Evolutionary conservation across 2,329 filamentous ascomycete species (phyloP).

Genomic region (Diaporthe caulivora): DNA sequence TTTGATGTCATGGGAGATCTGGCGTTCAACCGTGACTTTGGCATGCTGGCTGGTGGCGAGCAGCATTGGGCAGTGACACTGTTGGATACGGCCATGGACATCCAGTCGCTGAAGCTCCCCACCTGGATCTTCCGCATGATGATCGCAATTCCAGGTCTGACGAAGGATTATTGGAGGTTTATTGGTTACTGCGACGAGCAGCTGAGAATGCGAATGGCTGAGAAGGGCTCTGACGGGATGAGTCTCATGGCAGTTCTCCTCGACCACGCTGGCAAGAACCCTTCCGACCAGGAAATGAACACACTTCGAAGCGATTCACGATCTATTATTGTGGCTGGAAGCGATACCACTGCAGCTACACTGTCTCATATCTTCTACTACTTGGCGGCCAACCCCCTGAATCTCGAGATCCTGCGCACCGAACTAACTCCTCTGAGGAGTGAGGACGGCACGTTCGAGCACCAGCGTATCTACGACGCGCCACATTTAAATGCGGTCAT

Average conservation of each 20-base stretch:
- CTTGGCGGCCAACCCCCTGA: not conserved
- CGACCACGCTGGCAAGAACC: conserved; percentile 20
- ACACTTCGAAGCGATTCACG: conserved; percentile 30
- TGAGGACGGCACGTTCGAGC: conserved; percentile 10
- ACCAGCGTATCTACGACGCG: conserved; percentile 21
- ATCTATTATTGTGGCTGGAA: not conserved
- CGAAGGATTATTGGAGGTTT: not conserved
- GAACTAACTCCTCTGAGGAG: conserved; percentile 28
- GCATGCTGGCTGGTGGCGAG: conserved; percentile 43
- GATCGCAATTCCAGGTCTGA: not conserved
- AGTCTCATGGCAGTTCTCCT: conserved; percentile 2
- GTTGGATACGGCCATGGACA: conserved; percentile 10
- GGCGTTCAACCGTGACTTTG: conserved; percentile 47
- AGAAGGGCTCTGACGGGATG: not conserved
- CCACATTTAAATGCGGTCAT: conserved; percentile 46
- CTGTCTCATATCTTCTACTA: not conserved
- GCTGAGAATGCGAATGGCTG: not conserved
- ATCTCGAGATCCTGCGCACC: conserved; percentile 11
- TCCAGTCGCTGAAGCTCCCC: conserved; percentile 33
- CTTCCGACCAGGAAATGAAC: conserved; percentile 26
- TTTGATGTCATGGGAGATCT: conserved; percentile 49
- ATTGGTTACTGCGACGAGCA: not conserved
- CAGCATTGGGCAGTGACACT: conserved; percentile 38
- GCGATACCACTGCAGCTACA: not conserved
- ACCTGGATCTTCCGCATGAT: conserved; percentile 40